Evolutionary conservation across 176 grass and related monocot species (phyloP).

Genomic region (Olyra latifolia): DNA sequence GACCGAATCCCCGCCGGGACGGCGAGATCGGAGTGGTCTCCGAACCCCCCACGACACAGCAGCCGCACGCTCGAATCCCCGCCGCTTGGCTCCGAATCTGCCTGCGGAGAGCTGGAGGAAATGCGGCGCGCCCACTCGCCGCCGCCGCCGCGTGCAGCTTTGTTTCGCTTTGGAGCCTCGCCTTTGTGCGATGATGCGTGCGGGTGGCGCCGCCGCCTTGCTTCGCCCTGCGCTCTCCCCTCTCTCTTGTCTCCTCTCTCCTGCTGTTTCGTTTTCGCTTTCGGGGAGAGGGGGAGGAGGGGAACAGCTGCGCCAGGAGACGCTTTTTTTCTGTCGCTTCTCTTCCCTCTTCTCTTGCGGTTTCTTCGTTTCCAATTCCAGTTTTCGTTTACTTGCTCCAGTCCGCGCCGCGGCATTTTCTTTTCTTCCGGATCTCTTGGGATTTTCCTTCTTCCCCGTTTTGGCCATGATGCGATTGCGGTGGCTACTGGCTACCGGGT

Average conservation of each 20-base stretch:
- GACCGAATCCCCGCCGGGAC: background rate
- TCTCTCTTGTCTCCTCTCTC: background rate
- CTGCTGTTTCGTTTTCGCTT: conserved; percentile 11
- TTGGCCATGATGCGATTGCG: too few relatives aligned
- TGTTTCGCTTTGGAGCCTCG: background rate
- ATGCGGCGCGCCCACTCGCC: background rate
- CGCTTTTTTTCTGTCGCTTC: background rate
- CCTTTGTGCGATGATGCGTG: background rate
- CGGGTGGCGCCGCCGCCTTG: background rate
- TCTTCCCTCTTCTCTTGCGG: background rate
- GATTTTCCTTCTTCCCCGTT: too few relatives aligned
- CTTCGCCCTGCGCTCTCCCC: background rate
- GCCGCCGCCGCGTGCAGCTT: background rate
- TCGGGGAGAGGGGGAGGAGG: background rate
- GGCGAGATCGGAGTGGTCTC: background rate
- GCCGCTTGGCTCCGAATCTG: background rate
- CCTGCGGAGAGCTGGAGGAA: background rate
- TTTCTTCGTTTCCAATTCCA: background rate
- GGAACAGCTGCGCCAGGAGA: background rate
- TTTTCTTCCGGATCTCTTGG: conserved; percentile 15
- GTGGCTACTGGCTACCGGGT: background rate
- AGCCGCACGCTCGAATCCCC: background rate
- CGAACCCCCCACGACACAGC: background rate
- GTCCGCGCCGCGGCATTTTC: background rate
- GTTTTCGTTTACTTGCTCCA: conserved; percentile 6